Percentiles rank a stretch among this genome's conserved stretches.
phyloP scores from a whole-genome alignment of 139 green algal species.

The Chlorella sp. region DNA sequence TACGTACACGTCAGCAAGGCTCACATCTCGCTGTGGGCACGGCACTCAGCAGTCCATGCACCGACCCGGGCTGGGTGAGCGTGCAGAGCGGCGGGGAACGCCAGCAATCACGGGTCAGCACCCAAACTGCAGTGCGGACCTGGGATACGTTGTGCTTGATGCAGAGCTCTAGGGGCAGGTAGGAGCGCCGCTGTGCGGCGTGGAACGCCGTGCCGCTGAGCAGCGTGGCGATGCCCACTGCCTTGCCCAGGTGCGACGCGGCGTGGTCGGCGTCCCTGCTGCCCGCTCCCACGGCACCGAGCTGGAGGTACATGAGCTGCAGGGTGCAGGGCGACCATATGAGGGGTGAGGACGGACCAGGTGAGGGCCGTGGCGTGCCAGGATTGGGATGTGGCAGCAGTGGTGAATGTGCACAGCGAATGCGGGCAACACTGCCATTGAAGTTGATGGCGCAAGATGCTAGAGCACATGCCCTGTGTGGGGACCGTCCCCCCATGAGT shows the following conservation, averaged over 20 bases:
- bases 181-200: slow-evolving; percentile 37
- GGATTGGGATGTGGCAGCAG: too few relatives aligned
- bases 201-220: slow-evolving; percentile 55
- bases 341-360: neutral
- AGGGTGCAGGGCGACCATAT: too few relatives aligned
- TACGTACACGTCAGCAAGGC: too few relatives aligned
- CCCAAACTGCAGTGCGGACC: too few relatives aligned
- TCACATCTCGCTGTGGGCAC: too few relatives aligned
- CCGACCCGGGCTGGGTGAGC: neutral
- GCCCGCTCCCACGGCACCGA: slow-evolving; percentile 30
- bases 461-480: neutral
- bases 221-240: slow-evolving; percentile 56
- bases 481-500: neutral
- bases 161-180: slow-evolving; percentile 27
- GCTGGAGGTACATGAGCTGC: slow-evolving; percentile 62
- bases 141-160: slow-evolving; percentile 13
- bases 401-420: too few relatives aligned
- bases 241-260: slow-evolving; percentile 71
- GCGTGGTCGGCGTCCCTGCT: slow-evolving; percentile 60
- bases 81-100: neutral
- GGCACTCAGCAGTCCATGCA: too few relatives aligned
- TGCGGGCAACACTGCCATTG: neutral
- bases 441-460: neutral
- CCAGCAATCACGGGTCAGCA: neutral
- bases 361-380: too few relatives aligned